These are phyloP conservation scores for Hordeum marinum DNA, from an alignment of 176 grass and related monocot species.

Conservation along the genomic window DNA sequence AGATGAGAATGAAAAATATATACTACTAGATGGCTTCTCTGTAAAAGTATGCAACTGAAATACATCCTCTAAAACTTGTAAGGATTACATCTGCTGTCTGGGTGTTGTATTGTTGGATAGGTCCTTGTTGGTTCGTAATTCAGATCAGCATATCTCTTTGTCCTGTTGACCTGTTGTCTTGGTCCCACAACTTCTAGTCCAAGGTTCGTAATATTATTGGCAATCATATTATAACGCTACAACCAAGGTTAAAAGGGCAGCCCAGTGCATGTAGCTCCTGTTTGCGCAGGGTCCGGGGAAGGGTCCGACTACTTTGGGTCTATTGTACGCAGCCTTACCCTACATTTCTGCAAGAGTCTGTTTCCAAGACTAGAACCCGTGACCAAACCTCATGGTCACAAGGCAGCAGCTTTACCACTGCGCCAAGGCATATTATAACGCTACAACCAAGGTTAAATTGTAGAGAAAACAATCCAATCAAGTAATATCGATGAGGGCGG, in stretches of 20 bases:
- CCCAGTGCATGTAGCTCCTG: too few species aligned
- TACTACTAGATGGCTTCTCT: not conserved
- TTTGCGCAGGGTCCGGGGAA: too few species aligned
- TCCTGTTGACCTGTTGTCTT: not conserved
- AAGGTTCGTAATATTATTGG: not conserved
- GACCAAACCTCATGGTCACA: too few species aligned
- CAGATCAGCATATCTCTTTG: not conserved
- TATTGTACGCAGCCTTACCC: too few species aligned
- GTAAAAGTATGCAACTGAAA: conserved; percentile 3
- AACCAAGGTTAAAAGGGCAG: too few species aligned
- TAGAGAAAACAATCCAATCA: not conserved
- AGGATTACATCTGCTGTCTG: not conserved
- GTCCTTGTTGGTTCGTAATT: not conserved
- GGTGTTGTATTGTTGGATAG: not conserved
- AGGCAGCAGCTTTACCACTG: too few species aligned
- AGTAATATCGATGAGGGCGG: not conserved
- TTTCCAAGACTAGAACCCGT: too few species aligned
- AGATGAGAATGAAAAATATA: not conserved
- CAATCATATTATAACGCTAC: not conserved
- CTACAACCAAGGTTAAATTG: not conserved
- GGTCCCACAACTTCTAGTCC: not conserved
- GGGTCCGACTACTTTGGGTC: too few species aligned
- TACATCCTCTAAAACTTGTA: not conserved
- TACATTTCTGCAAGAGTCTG: too few species aligned
- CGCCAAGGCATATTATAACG: not conserved